Evolutionary conservation across 106 monocot genomes (phyloP), one percentile per base, ranked within the genome.

Genomic region (Acanthochlamys bracteata): DNA sequence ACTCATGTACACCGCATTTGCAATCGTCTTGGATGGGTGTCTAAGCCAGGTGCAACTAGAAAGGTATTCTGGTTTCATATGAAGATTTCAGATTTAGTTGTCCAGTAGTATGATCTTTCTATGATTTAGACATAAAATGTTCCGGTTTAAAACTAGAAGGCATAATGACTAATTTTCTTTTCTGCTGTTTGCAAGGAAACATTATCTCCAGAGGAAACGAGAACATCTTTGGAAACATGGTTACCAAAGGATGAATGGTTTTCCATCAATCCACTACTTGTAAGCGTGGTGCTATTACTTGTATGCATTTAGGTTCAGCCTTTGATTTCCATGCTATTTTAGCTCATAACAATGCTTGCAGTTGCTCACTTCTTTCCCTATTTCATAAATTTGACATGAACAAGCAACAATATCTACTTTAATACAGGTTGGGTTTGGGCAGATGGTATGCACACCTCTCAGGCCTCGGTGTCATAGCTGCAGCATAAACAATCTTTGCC

Each of bases 1-100:
- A 98, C 96, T 65, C 96, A 88, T 70, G 91, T 98, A n/a, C 96
- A 98, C 81, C 88, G 96, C 9, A 92, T 98, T 57, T 82, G 78
- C 67, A 98, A 98, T 76, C 84, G 96, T 12, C 83, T 98, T 59
- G 88, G 88, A 72, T 98, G 92, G 96, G 96, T 98, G 52, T 85
- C 83, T 25, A 75, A 74, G 61, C 74, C 64, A 11, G 96, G 85
- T 14, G 10, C 43, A 45, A 81, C 85, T 70, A 75, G 25, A 61
- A 63, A 81, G 92, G 96, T 98, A 54, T 19, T 14, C 22, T n/a
- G 21, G 9, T 19, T 25, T 26, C 1, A 20, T 21, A 26, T 17
- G 22, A 9, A 13, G 13, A 7, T 9, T 45, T 45, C 43, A 9
- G 43, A 45, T n/a, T 45, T 45, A 45, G 43, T 7, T 45, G 13